Evolutionary conservation across 2,329 filamentous ascomycete species (phyloP).

Genomic region (Colletotrichum tropicale): DNA sequence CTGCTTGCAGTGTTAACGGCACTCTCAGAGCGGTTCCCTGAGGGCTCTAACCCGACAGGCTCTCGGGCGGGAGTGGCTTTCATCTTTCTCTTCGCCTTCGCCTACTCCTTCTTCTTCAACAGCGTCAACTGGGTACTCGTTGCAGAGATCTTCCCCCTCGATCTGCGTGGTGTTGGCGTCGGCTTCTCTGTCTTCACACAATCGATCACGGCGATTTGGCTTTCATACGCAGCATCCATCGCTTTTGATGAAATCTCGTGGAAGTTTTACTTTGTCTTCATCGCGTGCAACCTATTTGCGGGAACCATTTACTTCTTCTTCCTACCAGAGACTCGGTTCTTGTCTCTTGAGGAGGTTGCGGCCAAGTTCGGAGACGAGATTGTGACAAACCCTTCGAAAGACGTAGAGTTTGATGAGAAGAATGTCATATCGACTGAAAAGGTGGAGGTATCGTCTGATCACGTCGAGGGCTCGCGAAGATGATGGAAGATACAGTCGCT

Average conservation of each 20-base stretch:
- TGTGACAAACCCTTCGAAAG: neutral
- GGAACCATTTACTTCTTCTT: slow-evolving; percentile 34
- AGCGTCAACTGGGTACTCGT: slow-evolving; percentile 33
- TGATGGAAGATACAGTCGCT: neutral
- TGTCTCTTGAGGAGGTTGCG: slow-evolving; percentile 36
- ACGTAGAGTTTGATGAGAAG: neutral
- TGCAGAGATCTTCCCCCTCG: slow-evolving; percentile 30
- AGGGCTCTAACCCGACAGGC: slow-evolving; percentile 23
- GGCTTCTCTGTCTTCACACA: slow-evolving; percentile 31
- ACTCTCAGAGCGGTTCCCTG: slow-evolving; percentile 23
- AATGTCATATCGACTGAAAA: neutral
- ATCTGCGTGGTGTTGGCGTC: slow-evolving; percentile 29
- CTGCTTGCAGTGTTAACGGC: slow-evolving; percentile 19
- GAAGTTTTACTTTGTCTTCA: slow-evolving; percentile 37
- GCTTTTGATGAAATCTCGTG: slow-evolving; percentile 32
- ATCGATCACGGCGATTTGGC: slow-evolving; percentile 33
- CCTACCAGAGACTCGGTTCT: slow-evolving; percentile 36
- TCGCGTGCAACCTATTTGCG: slow-evolving; percentile 32
- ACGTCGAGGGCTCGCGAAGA: neutral
- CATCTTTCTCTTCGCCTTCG: slow-evolving; percentile 33
- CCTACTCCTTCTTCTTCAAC: slow-evolving; percentile 37
- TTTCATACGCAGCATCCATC: slow-evolving; percentile 29
- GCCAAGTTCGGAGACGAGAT: slow-evolving; percentile 35
- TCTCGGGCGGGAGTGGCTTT: slow-evolving; percentile 30
- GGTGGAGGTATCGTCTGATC: neutral